Conservation (phyloP, 768 basidiomycete species). For the Pleurotus salmoneostramineus region DNA sequence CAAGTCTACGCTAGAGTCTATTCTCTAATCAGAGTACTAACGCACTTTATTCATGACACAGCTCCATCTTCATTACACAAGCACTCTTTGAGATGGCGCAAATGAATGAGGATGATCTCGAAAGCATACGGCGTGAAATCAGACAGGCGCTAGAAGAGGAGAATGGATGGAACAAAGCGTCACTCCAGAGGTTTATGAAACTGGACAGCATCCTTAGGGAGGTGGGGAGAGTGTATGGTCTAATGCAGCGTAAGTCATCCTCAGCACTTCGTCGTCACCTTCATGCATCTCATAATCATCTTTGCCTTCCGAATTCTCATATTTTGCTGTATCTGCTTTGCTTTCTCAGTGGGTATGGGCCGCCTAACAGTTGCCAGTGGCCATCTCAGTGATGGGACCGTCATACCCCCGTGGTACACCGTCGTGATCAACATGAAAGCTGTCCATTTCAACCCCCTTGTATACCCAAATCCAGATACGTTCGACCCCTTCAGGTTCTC, state of each 20-base stretch:
- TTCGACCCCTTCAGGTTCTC: conserved; percentile 34
- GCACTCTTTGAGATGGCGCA: conserved; percentile 29
- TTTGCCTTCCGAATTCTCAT: not conserved
- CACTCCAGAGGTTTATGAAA: conserved; percentile 27
- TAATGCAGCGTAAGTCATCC: conserved; percentile 25
- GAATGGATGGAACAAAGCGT: conserved; percentile 31
- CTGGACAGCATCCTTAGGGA: conserved; percentile 32
- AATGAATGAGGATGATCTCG: conserved; percentile 21
- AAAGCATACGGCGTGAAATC: conserved; percentile 28
- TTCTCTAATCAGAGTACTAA: not conserved
- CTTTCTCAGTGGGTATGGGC: conserved; percentile 23
- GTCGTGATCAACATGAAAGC: conserved; percentile 30
- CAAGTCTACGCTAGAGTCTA: not conserved
- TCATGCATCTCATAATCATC: not conserved
- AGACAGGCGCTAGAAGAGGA: conserved; percentile 27
- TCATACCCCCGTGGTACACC: conserved; percentile 26
- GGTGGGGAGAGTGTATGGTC: conserved; percentile 28
- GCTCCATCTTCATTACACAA: conserved; percentile 32
- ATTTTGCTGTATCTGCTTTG: not conserved
- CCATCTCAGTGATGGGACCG: conserved; percentile 26
- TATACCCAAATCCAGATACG: conserved; percentile 28
- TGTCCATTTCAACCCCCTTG: conserved; percentile 27
- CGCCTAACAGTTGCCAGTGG: conserved; percentile 23
- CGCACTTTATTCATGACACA: conserved; percentile 9
- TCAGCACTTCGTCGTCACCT: not conserved